phyloP scores from a whole-genome alignment of 768 basidiomycete genomes.

The Amanita rimosa region DNA sequence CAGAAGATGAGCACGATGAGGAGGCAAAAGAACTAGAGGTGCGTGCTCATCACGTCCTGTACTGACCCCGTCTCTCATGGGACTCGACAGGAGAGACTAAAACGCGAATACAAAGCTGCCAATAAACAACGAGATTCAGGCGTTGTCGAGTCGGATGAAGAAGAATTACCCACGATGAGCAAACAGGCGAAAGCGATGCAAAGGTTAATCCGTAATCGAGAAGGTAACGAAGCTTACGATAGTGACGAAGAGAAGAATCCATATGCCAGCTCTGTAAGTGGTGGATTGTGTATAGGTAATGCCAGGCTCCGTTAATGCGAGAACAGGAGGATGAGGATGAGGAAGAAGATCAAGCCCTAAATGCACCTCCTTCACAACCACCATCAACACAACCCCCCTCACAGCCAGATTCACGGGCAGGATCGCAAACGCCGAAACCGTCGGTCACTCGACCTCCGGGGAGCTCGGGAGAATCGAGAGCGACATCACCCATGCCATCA shows the following conservation, averaged over 20 bases:
- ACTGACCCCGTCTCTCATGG: slow-evolving; percentile 7
- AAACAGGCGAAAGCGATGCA: slow-evolving; percentile 74
- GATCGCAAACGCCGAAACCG: slow-evolving; percentile 31
- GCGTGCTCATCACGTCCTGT: slow-evolving; percentile 10
- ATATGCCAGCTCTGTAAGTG: slow-evolving; percentile 64
- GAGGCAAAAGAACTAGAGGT: slow-evolving; percentile 80
- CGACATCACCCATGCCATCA: slow-evolving; percentile 45
- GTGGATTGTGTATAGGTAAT: not conserved
- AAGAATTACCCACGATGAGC: slow-evolving; percentile 40
- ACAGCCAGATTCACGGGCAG: slow-evolving; percentile 10
- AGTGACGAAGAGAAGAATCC: slow-evolving; percentile 80
- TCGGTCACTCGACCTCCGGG: slow-evolving; percentile 22
- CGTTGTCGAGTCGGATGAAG: slow-evolving; percentile 69
- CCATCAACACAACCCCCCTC: slow-evolving; percentile 36
- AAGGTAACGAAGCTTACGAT: slow-evolving; percentile 75
- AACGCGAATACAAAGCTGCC: slow-evolving; percentile 69
- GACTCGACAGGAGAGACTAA: slow-evolving; percentile 57
- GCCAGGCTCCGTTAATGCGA: slow-evolving; percentile 7
- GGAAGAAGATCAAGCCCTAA: slow-evolving; percentile 36
- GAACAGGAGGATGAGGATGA: slow-evolving; percentile 57
- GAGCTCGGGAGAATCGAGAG: slow-evolving; percentile 34
- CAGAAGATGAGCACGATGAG: slow-evolving; percentile 68
- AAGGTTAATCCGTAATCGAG: slow-evolving; percentile 75
- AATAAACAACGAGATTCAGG: slow-evolving; percentile 64
- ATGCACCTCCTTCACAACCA: slow-evolving; percentile 33